These are phyloP conservation scores for Thinopyrum obtusiflorum DNA, from an alignment of 202 grass and related monocot species.

Conservation along the genomic window DNA sequence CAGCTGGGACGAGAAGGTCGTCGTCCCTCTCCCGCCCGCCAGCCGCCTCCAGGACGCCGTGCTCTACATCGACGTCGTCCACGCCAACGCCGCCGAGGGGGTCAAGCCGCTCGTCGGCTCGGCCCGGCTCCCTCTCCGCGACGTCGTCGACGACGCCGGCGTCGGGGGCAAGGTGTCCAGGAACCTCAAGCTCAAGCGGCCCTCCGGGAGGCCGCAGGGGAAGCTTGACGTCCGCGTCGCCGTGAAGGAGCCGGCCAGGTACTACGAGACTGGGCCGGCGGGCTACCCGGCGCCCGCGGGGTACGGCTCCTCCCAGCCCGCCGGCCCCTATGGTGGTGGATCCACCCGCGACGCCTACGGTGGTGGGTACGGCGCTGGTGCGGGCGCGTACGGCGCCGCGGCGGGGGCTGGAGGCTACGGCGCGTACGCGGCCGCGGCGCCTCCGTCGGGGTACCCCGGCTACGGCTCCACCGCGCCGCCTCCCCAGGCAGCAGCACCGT, in stretches of 20 bases:
- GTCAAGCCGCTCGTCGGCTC: conserved; percentile 72
- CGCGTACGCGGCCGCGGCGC: not conserved
- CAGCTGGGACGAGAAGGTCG: conserved; percentile 67
- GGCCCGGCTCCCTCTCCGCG: conserved; percentile 50
- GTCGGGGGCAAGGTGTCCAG: conserved; percentile 30
- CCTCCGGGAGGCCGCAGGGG: conserved; percentile 63
- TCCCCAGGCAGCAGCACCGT: not conserved
- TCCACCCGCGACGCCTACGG: not conserved
- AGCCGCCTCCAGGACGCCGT: conserved; percentile 47
- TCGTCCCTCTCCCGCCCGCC: conserved; percentile 41
- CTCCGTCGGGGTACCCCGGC: conserved; percentile 25
- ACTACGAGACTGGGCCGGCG: conserved; percentile 16
- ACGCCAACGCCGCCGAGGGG: conserved; percentile 56
- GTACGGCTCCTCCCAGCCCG: conserved; percentile 9
- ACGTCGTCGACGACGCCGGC: conserved; percentile 57
- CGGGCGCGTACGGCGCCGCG: not conserved
- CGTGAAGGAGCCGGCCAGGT: conserved; percentile 40
- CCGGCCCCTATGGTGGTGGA: not conserved
- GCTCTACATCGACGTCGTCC: conserved; percentile 74
- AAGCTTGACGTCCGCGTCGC: conserved; percentile 50
- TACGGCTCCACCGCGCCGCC: not conserved
- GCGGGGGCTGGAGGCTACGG: not conserved
- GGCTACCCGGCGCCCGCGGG: conserved; percentile 13
- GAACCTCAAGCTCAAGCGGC: conserved; percentile 59
- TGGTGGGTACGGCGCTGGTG: not conserved